Evolutionary conservation across 2,329 filamentous ascomycete genomes (phyloP).

Genomic region (Tolypocladium tropicale): DNA sequence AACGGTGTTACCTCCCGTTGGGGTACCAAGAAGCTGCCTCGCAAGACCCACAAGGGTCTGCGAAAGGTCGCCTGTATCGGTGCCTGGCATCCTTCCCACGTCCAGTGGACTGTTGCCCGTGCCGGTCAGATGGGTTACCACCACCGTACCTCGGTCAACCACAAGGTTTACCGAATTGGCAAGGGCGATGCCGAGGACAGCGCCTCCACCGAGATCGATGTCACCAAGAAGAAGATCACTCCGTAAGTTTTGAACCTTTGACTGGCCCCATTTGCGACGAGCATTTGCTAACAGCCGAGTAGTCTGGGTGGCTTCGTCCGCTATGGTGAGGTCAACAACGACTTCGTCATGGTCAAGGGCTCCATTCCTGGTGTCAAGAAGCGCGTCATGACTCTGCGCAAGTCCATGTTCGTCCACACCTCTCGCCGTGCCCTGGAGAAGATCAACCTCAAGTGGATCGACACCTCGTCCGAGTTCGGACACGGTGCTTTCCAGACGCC

Average conservation of each 20-base stretch:
- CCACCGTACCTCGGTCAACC: conserved; percentile 99
- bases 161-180: conserved; percentile 99
- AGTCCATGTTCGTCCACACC: conserved; percentile 97
- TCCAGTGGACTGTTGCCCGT: conserved; percentile 99
- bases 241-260: conserved; percentile 59
- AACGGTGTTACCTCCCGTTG: conserved; percentile 93
- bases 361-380: conserved; percentile 98
- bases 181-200: conserved; percentile 86
- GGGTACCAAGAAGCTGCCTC: conserved; percentile 99
- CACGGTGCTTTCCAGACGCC: conserved; percentile 99
- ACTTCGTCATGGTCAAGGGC: conserved; percentile 97
- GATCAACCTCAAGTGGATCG: conserved; percentile 99
- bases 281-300: conserved; percentile 20
- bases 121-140: conserved; percentile 99
- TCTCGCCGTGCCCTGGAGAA: conserved; percentile 95
- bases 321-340: conserved; percentile 99
- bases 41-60: conserved; percentile 99
- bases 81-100: conserved; percentile 99
- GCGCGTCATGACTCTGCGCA: conserved; percentile 96
- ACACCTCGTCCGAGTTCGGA: conserved; percentile 99
- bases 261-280: background rate
- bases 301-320: conserved; percentile 98
- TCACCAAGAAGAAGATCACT: conserved; percentile 99
- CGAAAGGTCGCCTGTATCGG: conserved; percentile 99
- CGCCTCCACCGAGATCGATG: conserved; percentile 88